These are phyloP conservation scores for Magnaporthiopsis poae DNA, from an alignment of 2,329 filamentous ascomycete genomes.

Conservation along the genomic window DNA sequence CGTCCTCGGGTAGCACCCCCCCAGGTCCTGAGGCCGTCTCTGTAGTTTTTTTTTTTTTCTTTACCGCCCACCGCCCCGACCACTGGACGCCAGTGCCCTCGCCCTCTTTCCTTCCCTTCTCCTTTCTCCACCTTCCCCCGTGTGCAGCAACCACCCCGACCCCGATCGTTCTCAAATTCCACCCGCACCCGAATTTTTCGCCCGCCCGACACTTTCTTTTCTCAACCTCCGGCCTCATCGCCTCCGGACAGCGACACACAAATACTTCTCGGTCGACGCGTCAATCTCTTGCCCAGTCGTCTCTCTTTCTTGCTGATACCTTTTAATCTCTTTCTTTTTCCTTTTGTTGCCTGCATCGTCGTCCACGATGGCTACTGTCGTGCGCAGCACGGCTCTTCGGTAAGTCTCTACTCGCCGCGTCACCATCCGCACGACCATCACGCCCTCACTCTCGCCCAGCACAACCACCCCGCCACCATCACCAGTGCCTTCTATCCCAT, in stretches of 20 bases:
- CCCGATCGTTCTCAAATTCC: slow-evolving; percentile 8
- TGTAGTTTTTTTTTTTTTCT: slow-evolving; percentile 3
- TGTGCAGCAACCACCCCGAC: slow-evolving; percentile 11
- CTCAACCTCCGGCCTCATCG: neutral
- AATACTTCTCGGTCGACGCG: neutral
- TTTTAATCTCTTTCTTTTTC: slow-evolving; percentile 6
- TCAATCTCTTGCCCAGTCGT: neutral
- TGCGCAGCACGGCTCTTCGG: slow-evolving; percentile 46
- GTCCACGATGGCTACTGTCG: slow-evolving; percentile 35
- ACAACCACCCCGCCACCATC: too few species aligned
- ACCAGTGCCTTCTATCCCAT: too few species aligned
- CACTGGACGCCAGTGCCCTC: slow-evolving; percentile 3
- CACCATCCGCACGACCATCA: too few species aligned
- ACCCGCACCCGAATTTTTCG: slow-evolving; percentile 10
- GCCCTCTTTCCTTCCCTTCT: slow-evolving; percentile 6
- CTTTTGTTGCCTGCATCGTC: neutral
- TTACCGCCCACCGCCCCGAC: slow-evolving; percentile 6
- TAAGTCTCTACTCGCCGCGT: too few species aligned
- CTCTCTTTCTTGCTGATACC: neutral
- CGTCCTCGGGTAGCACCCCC: neutral
- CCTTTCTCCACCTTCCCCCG: slow-evolving; percentile 8
- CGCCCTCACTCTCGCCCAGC: too few species aligned
- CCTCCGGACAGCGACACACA: neutral
- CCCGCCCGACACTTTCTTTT: neutral
- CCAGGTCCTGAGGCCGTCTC: neutral